phyloP scores from a whole-genome alignment of 2,329 filamentous ascomycete genomes.

The Chalaropsis thielavioides region DNA sequence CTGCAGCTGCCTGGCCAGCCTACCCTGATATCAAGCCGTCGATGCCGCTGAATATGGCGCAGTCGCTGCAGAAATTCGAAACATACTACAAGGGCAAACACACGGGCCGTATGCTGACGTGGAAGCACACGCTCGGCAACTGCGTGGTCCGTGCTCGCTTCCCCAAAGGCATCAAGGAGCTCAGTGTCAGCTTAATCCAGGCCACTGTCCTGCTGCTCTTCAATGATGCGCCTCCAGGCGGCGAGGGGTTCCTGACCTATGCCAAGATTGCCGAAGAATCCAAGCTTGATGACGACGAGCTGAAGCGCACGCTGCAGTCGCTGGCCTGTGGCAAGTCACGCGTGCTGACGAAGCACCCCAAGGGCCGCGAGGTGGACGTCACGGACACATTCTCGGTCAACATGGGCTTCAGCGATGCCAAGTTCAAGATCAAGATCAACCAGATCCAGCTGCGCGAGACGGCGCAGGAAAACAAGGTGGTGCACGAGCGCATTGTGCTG shows the following conservation, averaged over 20 bases:
- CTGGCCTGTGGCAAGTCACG: constrained; percentile 81
- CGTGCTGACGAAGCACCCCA: constrained; percentile 72
- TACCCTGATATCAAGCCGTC: constrained; percentile 63
- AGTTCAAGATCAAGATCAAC: constrained; percentile 93
- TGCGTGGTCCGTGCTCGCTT: constrained; percentile 75
- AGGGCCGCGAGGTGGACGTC: constrained; percentile 60
- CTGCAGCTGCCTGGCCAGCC: constrained; percentile 79
- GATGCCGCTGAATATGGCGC: constrained; percentile 59
- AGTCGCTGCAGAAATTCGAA: constrained; percentile 71
- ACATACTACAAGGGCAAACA: constrained; percentile 79
- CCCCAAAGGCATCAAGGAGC: constrained; percentile 65
- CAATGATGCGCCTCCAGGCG: constrained; percentile 47
- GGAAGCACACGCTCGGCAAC: constrained; percentile 89
- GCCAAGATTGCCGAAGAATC: constrained; percentile 60
- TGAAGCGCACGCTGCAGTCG: constrained; percentile 84
- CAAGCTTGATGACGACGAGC: constrained; percentile 59
- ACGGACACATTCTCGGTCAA: constrained; percentile 83
- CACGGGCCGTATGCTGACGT: constrained; percentile 69
- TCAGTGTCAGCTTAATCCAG: constrained; percentile 84
- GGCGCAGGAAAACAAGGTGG: constrained; percentile 84
- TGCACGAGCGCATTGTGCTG: constrained; percentile 74
- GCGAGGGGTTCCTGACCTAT: constrained; percentile 50
- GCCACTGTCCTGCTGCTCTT: constrained; percentile 83
- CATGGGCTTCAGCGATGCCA: constrained; percentile 58
- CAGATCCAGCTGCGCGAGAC: constrained; percentile 67